Base-by-base conservation (phyloP, 495 filamentous ascomycete genomes). In the Aspergillus avenaceus region DNA sequence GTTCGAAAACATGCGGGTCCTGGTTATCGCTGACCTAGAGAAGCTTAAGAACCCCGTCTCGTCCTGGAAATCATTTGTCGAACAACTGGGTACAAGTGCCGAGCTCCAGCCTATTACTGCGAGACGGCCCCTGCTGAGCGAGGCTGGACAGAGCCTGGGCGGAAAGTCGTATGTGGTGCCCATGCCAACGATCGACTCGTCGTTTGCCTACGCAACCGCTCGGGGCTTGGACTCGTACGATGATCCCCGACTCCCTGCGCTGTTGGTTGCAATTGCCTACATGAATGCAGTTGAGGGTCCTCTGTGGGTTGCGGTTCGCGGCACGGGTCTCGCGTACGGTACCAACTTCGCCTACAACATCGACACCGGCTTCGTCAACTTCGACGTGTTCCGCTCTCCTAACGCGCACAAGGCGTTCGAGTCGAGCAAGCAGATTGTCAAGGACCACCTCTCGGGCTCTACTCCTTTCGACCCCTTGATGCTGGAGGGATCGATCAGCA, bases 241-340 rank as follows among this genome's bases (percentile, higher is more conserved):
- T 34, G 84, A 96, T 57, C 88, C 90, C 1, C 75, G 77, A 21
- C 73, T 97, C 11, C 91, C 93, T 2, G 85, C 95, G 2, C 73
- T 93, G 41, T 77, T 96, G 54, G 89, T 97, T 8, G 92, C 91
- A 1, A 79, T 86, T 25, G 80, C 90, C 9, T 97, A 96, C 65
- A 85, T 99, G 52, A 91, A 96, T 55, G 84, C 90, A 0, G 86
- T 93, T 14, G 95, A 97, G 70, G 93, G 93, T 2, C 95, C 93
- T 5, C 80, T 98, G 19, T 97, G 92, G 91, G 83, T 83, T 51
- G 88, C 89, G 2, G 84, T 96, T 43, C 90, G 93, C 31, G 93
- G 93, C 34, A 90, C 84, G 40, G 95, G 93, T 23, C 78, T 97
- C 23, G 93, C 91, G 1, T 99, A 99, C 63, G 89, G 90, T 13